Evolutionary conservation across 2,329 filamentous ascomycete species (phyloP).

Genomic region (Diaporthe caulivora): DNA sequence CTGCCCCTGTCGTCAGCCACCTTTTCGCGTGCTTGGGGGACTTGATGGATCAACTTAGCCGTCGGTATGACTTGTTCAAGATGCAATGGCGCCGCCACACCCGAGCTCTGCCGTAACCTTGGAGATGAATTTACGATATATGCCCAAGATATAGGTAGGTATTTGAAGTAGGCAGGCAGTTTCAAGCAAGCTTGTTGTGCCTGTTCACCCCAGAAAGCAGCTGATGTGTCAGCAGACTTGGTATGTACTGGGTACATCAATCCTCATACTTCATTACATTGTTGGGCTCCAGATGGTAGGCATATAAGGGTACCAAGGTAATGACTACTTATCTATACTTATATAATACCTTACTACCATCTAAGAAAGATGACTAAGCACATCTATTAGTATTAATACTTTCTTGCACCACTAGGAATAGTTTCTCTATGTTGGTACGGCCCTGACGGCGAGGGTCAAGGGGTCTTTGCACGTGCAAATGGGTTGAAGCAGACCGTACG

Average conservation of each 20-base stretch:
- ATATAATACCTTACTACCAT: background rate
- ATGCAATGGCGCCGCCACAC: constrained; percentile 4
- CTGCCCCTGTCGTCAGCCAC: background rate
- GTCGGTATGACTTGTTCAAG: background rate
- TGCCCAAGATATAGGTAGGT: constrained; percentile 2
- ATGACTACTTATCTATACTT: background rate
- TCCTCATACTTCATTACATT: background rate
- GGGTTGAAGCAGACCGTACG: too few species aligned
- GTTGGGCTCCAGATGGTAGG: constrained; percentile 13
- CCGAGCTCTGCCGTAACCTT: constrained; percentile 6
- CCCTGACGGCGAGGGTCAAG: too few species aligned
- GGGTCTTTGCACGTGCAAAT: too few species aligned
- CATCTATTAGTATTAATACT: background rate
- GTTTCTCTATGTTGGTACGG: too few species aligned
- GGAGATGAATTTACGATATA: background rate
- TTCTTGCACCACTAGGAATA: too few species aligned
- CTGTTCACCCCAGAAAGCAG: background rate
- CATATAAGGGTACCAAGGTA: background rate
- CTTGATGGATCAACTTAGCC: background rate
- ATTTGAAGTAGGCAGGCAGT: background rate
- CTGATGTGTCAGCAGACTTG: background rate
- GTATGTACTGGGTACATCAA: background rate
- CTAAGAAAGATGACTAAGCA: background rate
- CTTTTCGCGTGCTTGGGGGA: background rate
- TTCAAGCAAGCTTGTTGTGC: too few species aligned